A percentile compares a stretch with the other conserved stretches of the same genome.
phyloP scores from a whole-genome alignment of 495 filamentous ascomycete genomes.

The Aspergillus bridgeri region DNA sequence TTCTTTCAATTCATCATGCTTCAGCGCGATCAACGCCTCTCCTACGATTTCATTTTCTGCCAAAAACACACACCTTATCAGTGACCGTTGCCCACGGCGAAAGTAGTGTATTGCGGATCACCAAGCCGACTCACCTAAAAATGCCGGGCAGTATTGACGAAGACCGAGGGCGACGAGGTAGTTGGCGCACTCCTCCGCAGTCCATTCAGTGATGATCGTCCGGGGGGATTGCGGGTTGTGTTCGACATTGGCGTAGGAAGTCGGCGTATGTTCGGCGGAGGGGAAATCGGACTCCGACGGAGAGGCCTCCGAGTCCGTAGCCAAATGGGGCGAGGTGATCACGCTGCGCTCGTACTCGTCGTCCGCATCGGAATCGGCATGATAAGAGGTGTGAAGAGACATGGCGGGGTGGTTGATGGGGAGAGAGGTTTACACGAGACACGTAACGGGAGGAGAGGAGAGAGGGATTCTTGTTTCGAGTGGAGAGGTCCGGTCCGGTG shows the following conservation, averaged over 20 bases:
- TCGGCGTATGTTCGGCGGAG: slow-evolving; percentile 84
- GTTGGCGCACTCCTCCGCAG: slow-evolving; percentile 79
- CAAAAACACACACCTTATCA: not conserved
- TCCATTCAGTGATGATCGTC: slow-evolving; percentile 85
- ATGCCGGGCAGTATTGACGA: slow-evolving; percentile 75
- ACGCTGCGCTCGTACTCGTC: slow-evolving; percentile 89
- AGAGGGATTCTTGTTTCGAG: slow-evolving; percentile 11
- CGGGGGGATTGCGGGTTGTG: slow-evolving; percentile 67
- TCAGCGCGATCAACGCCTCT: slow-evolving; percentile 81
- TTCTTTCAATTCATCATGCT: slow-evolving; percentile 90
- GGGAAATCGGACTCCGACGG: slow-evolving; percentile 78
- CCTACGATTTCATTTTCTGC: slow-evolving; percentile 91
- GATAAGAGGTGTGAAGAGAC: slow-evolving; percentile 53
- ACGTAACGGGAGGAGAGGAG: not conserved
- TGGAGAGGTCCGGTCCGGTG: slow-evolving; percentile 10
- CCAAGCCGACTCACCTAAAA: slow-evolving; percentile 60
- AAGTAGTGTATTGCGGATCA: not conserved
- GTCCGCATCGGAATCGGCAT: slow-evolving; percentile 88
- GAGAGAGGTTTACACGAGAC: slow-evolving; percentile 4
- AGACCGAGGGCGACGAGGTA: slow-evolving; percentile 78
- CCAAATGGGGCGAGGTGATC: slow-evolving; percentile 66
- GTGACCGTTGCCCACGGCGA: slow-evolving; percentile 2
- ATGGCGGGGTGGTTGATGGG: slow-evolving; percentile 21
- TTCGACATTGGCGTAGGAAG: slow-evolving; percentile 68
- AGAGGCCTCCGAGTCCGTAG: slow-evolving; percentile 73